These are phyloP conservation scores for Glycine latifolia DNA, from an alignment of 306 rosid genomes.

Conservation along the genomic window DNA sequence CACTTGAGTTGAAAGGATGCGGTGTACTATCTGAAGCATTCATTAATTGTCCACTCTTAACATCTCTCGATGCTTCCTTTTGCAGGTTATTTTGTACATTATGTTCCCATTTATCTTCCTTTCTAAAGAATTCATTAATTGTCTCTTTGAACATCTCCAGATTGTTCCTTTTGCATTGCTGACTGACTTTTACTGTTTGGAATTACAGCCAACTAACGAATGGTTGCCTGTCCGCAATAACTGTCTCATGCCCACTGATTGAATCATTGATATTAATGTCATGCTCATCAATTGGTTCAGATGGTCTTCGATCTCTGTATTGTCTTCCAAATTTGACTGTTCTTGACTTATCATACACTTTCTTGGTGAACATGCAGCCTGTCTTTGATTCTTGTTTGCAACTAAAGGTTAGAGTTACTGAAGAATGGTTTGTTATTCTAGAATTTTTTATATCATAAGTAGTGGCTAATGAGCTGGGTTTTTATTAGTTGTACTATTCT, in stretches of 20 bases:
- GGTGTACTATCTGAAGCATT: conserved; percentile 82
- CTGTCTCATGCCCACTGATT: conserved; percentile 74
- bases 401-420: conserved; percentile 62
- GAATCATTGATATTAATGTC: conserved; percentile 84
- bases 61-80: conserved; percentile 86
- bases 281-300: conserved; percentile 70
- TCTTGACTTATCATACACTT: conserved; percentile 88
- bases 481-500: background rate
- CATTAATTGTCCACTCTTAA: conserved; percentile 76
- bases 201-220: conserved; percentile 76
- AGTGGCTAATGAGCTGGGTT: background rate
- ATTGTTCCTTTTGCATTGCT: conserved; percentile 76
- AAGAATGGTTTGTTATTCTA: background rate
- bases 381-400: conserved; percentile 79
- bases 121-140: conserved; percentile 68
- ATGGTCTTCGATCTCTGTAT: conserved; percentile 67
- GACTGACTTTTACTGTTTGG: conserved; percentile 40
- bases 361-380: conserved; percentile 77
- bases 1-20: conserved; percentile 89
- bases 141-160: conserved; percentile 76
- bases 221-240: conserved; percentile 78
- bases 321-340: conserved; percentile 65
- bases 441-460: background rate
- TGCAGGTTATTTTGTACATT: conserved; percentile 71
- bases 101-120: conserved; percentile 8